phyloP scores from a whole-genome alignment of 108 stramenopile species.

The Cyclotella sp. region DNA sequence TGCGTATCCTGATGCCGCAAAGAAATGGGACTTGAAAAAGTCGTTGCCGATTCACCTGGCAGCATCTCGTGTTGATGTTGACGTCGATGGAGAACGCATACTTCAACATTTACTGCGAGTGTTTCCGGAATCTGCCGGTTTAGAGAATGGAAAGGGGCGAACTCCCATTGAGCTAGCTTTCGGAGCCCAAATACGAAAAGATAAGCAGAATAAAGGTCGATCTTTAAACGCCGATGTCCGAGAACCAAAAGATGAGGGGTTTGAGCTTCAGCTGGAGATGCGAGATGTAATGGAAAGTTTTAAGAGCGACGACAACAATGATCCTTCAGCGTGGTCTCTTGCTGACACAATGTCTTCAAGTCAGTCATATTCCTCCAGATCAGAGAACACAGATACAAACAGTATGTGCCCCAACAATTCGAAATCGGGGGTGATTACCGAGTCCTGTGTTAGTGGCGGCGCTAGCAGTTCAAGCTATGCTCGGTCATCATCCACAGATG shows the following conservation, averaged over 20 bases:
- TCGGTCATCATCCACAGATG: too few relatives aligned
- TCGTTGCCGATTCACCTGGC: constrained; percentile 17
- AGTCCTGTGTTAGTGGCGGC: not conserved
- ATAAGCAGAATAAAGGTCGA: not conserved
- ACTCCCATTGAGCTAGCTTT: constrained; percentile 7
- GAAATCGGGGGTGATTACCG: not conserved
- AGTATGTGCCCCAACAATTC: not conserved
- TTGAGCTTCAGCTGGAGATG: constrained; percentile 7
- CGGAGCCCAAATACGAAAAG: not conserved
- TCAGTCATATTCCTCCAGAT: not conserved
- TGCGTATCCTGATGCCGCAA: not conserved
- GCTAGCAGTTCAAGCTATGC: too few relatives aligned
- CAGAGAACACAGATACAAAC: not conserved
- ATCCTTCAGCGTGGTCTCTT: not conserved
- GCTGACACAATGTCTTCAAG: not conserved
- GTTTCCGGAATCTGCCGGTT: not conserved
- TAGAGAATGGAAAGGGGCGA: constrained; percentile 1
- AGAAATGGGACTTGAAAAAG: not conserved
- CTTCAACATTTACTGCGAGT: not conserved
- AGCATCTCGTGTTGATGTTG: constrained; percentile 10
- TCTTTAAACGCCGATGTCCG: not conserved
- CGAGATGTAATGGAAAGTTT: not conserved
- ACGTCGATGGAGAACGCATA: constrained; percentile 6
- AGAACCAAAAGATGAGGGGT: constrained; percentile 6
- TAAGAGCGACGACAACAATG: not conserved